Evolutionary conservation across 1,284 basidiomycete species (phyloP).

Genomic region (Amylostereum areolatum): DNA sequence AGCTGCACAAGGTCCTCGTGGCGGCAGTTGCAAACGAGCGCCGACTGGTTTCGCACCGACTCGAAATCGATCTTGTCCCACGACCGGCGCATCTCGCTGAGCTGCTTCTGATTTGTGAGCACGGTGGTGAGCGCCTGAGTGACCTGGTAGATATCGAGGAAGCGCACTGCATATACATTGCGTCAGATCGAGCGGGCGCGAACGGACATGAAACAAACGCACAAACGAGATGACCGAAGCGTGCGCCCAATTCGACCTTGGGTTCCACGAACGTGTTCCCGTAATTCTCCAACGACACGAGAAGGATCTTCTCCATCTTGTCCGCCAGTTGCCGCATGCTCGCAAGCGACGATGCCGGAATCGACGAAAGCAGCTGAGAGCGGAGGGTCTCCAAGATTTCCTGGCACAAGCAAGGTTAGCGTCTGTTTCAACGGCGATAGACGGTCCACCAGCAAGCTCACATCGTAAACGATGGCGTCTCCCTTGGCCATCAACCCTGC

Average conservation of each 20-base stretch:
- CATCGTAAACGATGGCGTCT: constrained; percentile 84
- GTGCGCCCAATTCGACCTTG: constrained; percentile 82
- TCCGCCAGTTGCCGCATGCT: constrained; percentile 77
- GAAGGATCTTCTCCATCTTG: constrained; percentile 85
- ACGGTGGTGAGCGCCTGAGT: constrained; percentile 82
- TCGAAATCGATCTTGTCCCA: constrained; percentile 86
- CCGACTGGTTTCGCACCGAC: constrained; percentile 86
- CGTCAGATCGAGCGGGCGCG: background rate
- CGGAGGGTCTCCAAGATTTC: constrained; percentile 82
- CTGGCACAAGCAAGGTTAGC: constrained; percentile 30
- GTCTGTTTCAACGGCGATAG: constrained; percentile 1
- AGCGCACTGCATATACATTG: constrained; percentile 53
- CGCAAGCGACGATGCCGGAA: constrained; percentile 59
- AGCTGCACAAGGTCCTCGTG: constrained; percentile 83
- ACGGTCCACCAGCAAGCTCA: constrained; percentile 30
- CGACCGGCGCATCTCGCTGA: constrained; percentile 78
- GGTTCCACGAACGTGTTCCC: constrained; percentile 88
- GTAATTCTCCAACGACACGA: constrained; percentile 74
- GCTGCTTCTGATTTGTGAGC: constrained; percentile 78
- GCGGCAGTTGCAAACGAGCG: constrained; percentile 84
- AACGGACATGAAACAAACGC: constrained; percentile 28
- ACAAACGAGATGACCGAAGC: constrained; percentile 85
- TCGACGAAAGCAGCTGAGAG: constrained; percentile 76
- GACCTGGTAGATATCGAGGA: constrained; percentile 85
- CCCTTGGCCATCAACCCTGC: constrained; percentile 84